These are phyloP conservation scores for Martensiomyces pterosporus DNA, from an alignment of 192 early-diverging fungal species.

Conservation along the genomic window DNA sequence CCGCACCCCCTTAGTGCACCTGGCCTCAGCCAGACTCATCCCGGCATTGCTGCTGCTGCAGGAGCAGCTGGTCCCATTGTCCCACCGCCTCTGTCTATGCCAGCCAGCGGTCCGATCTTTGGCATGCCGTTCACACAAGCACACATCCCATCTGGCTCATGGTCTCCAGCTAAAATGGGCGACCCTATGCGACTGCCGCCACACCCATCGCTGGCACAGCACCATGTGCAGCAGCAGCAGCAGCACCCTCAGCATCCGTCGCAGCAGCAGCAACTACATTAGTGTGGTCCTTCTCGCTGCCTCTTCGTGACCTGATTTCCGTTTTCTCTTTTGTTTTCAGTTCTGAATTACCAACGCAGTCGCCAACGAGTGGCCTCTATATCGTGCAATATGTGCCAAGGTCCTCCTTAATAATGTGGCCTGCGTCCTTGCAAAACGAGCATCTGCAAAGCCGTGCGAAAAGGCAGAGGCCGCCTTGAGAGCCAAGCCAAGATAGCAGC, in stretches of 20 bases:
- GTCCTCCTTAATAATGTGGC: too few species aligned
- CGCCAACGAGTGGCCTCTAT: too few species aligned
- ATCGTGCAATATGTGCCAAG: too few species aligned
- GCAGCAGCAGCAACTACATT: conserved; percentile 8
- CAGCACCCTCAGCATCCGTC: conserved; percentile 6
- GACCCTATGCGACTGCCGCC: too few species aligned
- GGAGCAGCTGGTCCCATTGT: conserved; percentile 1
- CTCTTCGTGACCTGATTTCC: background rate
- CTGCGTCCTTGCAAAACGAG: too few species aligned
- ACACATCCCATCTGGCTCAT: conserved; percentile 1
- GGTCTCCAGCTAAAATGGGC: conserved; percentile 20
- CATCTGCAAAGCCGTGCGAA: too few species aligned
- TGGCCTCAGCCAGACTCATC: conserved; percentile 1
- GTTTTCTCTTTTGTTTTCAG: background rate
- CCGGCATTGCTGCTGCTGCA: background rate
- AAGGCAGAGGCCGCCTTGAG: too few species aligned
- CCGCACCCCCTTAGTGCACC: conserved; percentile 9
- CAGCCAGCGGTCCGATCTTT: background rate
- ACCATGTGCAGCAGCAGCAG: conserved; percentile 16
- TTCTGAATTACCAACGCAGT: too few species aligned
- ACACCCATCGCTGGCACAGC: conserved; percentile 7
- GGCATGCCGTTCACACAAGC: conserved; percentile 2
- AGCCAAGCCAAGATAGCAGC: too few species aligned
- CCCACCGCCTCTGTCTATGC: background rate
- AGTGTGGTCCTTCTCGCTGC: background rate